Evolutionary conservation across 306 rosid species (phyloP), one percentile per base, ranked within the genome.

Genomic region (Vigna trinervia): DNA sequence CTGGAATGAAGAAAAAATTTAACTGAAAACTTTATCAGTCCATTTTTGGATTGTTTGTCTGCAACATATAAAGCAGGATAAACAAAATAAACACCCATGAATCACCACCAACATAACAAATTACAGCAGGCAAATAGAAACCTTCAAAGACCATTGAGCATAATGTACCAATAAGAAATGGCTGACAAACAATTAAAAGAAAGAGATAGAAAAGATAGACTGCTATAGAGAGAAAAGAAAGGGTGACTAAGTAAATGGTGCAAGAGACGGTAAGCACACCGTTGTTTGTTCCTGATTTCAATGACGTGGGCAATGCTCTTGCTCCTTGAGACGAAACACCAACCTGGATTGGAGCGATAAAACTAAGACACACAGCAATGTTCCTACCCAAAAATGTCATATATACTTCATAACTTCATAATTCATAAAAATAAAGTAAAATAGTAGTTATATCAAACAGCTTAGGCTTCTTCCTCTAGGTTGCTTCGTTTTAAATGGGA

Each of bases 1-100:
- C 80, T 83, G 77, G 92, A 84, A 71, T 95, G 97, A 79, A 90
- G 96, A 76, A 90, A 85, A 62, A 90, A 83, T 71, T 90, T 92
- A 80, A 95, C 92, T 5, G 87, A 53, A 63, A 84, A 26, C 89
- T 88, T 95, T 3, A 84, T 86, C 47, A 53, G 83, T 66, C 80
- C 90, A 79, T 78, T 89, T 79, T 78, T 88, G 0, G 83, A 39
- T 12, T 73, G 81, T 52, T 80, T 84, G 70, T 84, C 89, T 86
- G 87, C 80, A 69, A 69, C 75, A 85, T 28, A 77, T 17, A 74
- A 46, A 60, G 60, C 43, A 71, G 84, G 51, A 56, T 26, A 71
- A 60, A 58, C 66, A 60, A 71, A 77, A 38, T 0, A 34, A 59
- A 63, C 69, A 19, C 34, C 77, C 59, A 71, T 2, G 17, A 15